Base-by-base conservation (phyloP, 2,329 filamentous ascomycete species). In the Colletotrichum brevisporum region DNA sequence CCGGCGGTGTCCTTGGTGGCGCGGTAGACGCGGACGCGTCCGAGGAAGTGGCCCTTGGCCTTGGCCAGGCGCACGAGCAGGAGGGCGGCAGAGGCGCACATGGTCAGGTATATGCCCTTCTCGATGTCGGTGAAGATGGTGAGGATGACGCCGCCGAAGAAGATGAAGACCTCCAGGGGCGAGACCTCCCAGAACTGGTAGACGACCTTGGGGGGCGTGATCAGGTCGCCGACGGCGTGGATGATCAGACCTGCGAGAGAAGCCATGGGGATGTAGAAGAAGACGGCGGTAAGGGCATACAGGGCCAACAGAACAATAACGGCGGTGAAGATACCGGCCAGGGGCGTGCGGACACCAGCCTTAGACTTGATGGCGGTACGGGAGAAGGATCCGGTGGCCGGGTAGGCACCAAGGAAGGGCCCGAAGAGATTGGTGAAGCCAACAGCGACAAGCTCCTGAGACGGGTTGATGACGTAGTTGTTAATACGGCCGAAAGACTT, bases 341-440 rank as follows among this genome's bases (percentile, higher is more conserved):
- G 84, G 0, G 93, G 93, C 0, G 92, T 95, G 48, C 91, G 89
- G 4, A 95, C 93, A 72, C 93, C 93, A 59, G 93, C 92, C 79
- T 95, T 95, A 4, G 92, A 93, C 75, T 95, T 92, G 76, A 96
- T 94, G 47, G 93, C 93, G 1, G 93, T 95, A 16, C 93, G 89
- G 13, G 83, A 83, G 74, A 87, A 87, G 0, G 85, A 86, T 2
- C 82, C 81, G 0, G 82, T 83, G 70, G 81, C 82, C 9, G 81
- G 77, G 55, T 83, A 84, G 3, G 80, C 82, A 5, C 92, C 92
- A 2, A 94, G 80, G 79, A 95, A 94, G 2, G 92, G 92, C 6
- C 91, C 92, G 3, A 95, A 84, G 4, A 95, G 79, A 73, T 95
- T 95, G 39, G 89, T 89, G 3, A 94, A 88, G 43, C 93, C 93